Evolutionary conservation across 2,329 filamentous ascomycete genomes (phyloP), one percentile per base, ranked within the genome.

Genomic region (Phaeophleospora eucalypticola): DNA sequence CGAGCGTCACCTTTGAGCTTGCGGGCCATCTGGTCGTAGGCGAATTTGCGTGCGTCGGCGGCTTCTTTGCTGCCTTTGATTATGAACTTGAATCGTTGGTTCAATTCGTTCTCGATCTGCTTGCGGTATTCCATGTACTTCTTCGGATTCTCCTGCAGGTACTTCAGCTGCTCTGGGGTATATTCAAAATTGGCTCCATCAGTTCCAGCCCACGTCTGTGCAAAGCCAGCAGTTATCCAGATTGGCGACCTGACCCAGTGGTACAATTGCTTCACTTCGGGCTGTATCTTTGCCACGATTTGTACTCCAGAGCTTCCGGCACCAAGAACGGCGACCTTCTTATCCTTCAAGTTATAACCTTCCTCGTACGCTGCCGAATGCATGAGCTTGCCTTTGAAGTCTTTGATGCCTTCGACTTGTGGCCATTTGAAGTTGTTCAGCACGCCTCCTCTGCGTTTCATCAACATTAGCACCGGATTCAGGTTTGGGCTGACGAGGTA

Each of bases 51-150:
- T 9, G 73, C 73, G 19, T 66, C 60, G 42, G 62, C 60, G 1
- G 73, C 71, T 62, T 74, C 72, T 41, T 67, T 46, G 4, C 67
- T 71, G n/a, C 71, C 72, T 56, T 74, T 76, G 52, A 75, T 64
- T 56, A 77, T 77, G 60, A 78, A 73, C 37, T 73, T 74, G 66
- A 79, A 80, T 4, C 73, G 67, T 37, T 71, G 69, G 49, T 78
- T 79, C 14, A 80, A 65, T 49, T 75, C 72, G 48, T 70, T 69
- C 48, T 76, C 72, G 45, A 75, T 68, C 44, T 70, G 65, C 56
- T 73, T 74, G 49, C 71, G 68, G 51, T 75, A 75, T 50, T 72
- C 70, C 21, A 73, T 64, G 42, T 74, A 73, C 34, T 70, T 69
- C 32, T 67, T 59, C 0, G 72, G 70, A 41, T 74, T 67, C 2